Conservation (phyloP, 2,329 filamentous ascomycete genomes). For the Aureobasidium sp. region DNA sequence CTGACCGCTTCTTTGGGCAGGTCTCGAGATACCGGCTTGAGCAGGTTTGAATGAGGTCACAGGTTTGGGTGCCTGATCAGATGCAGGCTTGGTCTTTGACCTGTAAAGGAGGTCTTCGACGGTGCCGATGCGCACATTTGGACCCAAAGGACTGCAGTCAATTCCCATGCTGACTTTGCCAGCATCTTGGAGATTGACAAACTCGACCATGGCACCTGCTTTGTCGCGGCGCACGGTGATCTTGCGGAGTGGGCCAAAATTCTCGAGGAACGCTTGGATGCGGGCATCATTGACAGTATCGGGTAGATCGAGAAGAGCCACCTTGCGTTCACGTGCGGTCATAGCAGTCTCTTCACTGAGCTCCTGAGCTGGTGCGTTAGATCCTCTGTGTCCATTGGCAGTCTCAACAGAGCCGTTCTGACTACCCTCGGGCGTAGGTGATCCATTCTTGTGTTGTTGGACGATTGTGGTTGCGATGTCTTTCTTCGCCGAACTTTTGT, state of each 20-base stretch:
- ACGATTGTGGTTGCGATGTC: constrained; percentile 23
- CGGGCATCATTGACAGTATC: constrained; percentile 94
- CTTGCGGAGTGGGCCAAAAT: constrained; percentile 76
- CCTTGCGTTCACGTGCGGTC: constrained; percentile 65
- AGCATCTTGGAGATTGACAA: constrained; percentile 71
- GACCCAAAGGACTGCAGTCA: constrained; percentile 43
- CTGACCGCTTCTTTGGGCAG: constrained; percentile 47
- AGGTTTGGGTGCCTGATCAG: constrained; percentile 26
- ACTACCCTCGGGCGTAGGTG: constrained; percentile 23
- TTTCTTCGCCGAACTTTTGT: constrained; percentile 23
- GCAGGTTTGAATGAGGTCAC: constrained; percentile 34
- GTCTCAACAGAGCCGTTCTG: constrained; percentile 20
- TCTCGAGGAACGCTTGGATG: constrained; percentile 76
- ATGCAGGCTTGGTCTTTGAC: constrained; percentile 43
- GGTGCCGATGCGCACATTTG: constrained; percentile 51
- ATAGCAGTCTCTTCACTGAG: constrained; percentile 28
- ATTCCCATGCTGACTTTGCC: constrained; percentile 71
- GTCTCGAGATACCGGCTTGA: constrained; percentile 43
- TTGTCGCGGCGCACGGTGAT: constrained; percentile 84
- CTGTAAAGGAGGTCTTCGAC: constrained; percentile 56
- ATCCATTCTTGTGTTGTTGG: constrained; percentile 9
- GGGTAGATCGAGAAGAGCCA: constrained; percentile 86
- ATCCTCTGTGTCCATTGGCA: constrained; percentile 27
- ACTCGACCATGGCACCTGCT: constrained; percentile 89
- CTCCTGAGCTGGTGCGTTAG: constrained; percentile 28